These are phyloP conservation scores for Phytophthora pinifolia DNA, from an alignment of 352 stramenopile genomes.

Conservation along the genomic window DNA sequence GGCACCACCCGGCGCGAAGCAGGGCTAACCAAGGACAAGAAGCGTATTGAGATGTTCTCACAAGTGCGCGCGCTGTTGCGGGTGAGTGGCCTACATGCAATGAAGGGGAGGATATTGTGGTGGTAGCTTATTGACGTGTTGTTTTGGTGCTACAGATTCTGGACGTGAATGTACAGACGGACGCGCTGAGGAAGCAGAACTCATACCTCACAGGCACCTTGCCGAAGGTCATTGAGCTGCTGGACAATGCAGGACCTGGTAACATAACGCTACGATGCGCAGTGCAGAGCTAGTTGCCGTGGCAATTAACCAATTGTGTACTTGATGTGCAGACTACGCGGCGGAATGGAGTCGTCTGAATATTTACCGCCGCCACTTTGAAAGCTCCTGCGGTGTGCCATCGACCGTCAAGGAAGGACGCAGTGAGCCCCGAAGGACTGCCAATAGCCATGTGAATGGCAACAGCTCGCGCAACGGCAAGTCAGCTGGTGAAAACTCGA, in stretches of 20 bases:
- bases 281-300: not conserved
- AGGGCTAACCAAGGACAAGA: slow-evolving; percentile 58
- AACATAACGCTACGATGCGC: not conserved
- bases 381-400: slow-evolving; percentile 65
- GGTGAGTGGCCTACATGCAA: slow-evolving; percentile 25
- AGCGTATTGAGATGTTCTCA: slow-evolving; percentile 67
- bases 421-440: slow-evolving; percentile 17
- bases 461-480: slow-evolving; percentile 19
- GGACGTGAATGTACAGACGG: slow-evolving; percentile 71
- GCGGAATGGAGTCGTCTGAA: slow-evolving; percentile 78
- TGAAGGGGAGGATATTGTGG: not conserved
- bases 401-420: slow-evolving; percentile 49
- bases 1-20: slow-evolving; percentile 37
- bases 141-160: slow-evolving; percentile 43
- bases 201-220: slow-evolving; percentile 63
- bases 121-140: slow-evolving; percentile 6
- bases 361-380: slow-evolving; percentile 76
- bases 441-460: slow-evolving; percentile 15
- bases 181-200: slow-evolving; percentile 65
- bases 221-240: slow-evolving; percentile 57
- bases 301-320: slow-evolving; percentile 1
- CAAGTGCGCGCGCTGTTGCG: slow-evolving; percentile 75
- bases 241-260: slow-evolving; percentile 68
- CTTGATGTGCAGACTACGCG: slow-evolving; percentile 45
- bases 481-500: slow-evolving; percentile 9